Evolutionary conservation across 2,329 filamentous ascomycete species (phyloP).

Genomic region (Sclerotinia borealis): DNA sequence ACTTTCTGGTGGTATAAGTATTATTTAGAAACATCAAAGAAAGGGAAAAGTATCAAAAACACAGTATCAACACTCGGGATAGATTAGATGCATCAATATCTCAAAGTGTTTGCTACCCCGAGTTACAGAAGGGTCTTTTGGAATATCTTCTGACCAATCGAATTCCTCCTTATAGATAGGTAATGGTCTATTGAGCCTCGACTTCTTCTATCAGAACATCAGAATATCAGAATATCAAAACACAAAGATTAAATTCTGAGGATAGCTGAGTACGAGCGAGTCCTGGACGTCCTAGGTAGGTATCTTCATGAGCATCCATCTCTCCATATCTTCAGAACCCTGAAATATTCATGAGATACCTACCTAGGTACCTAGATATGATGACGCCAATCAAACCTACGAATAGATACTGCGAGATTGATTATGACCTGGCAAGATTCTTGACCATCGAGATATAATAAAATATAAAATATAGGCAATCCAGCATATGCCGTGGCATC

Average conservation of each 20-base stretch:
- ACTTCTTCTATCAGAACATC: no score
- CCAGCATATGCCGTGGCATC: conserved; percentile 3
- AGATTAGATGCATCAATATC: background rate
- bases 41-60: no score
- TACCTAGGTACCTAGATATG: no score
- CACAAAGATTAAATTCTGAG: background rate
- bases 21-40: no score
- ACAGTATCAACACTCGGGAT: background rate
- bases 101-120: background rate
- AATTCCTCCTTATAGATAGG: background rate
- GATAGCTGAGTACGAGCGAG: no score
- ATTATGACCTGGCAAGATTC: background rate
- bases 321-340: background rate
- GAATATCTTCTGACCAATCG: background rate
- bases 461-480: background rate
- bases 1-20: no score
- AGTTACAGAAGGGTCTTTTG: background rate
- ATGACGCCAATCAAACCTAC: background rate
- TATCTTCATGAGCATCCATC: background rate
- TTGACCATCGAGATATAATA: background rate
- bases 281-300: no score
- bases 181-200: background rate
- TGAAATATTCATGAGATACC: no score
- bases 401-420: background rate
- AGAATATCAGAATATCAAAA: no score